Base-by-base conservation (phyloP, 1,139 yeast genomes). In the Zygosaccharomyces sapae region DNA sequence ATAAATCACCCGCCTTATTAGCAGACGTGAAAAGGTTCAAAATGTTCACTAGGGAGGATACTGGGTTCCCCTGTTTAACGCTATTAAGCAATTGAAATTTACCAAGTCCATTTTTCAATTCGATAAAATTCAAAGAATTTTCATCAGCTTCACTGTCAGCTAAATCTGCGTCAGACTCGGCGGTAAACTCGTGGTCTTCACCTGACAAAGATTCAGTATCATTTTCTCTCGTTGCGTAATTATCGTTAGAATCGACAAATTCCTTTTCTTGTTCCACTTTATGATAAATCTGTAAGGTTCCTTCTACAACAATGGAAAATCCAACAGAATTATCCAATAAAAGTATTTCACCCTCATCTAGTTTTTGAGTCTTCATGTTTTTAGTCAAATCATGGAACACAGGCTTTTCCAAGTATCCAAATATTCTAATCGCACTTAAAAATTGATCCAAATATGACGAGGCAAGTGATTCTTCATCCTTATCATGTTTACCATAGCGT, bases 241-340 rank as follows among this genome's bases (percentile, higher is more conserved):
- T 30, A 16, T 38, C 39, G 31, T 46, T 38, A 36, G 41, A 29
- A 12, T 30, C 19, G 25, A 46, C 50, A 37, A 44, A 48, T 31
- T 25, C 54, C 29, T 37, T 43, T 22, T 50, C 49, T 24, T 51
- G 51, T 16, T 56, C 73, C 10, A 81, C 69, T 52, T 78, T 79
- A 44, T 86, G 81, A 62, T 80, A 89, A 0, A 92, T 87, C 57
- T 87, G 89, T 38, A 90, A 79, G 7, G 81, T 76, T 0, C 98
- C 98, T 58, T 90, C 97, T 0, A 90, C 96, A n/a, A 92, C 96
- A 42, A 92, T 85, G 37, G 92, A 82, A 61, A 92, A 89, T 0
- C 97, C 97, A 22, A 84, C 70, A 16, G 81, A 76, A 48, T 86
- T 92, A 54, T 84, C 86, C 41, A 90, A 68, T 44, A 80, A 76